A percentile compares a stretch with the other conserved stretches of the same genome.
Evolutionary conservation across 2,329 filamentous ascomycete species (phyloP).

Genomic region (Fusarium subtropicale): DNA sequence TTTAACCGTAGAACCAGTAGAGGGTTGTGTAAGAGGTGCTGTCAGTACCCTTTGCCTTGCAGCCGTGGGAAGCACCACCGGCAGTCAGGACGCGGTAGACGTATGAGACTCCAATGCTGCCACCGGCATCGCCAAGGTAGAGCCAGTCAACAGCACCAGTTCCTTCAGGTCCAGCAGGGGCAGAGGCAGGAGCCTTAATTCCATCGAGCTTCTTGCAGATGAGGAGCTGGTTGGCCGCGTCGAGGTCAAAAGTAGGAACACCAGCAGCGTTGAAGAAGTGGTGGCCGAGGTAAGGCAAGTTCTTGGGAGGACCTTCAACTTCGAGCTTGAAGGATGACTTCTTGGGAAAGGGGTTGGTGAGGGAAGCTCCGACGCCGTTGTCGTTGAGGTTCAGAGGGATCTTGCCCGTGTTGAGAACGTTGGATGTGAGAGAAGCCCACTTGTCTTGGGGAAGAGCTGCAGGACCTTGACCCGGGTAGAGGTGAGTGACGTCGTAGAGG

Average conservation of each 20-base stretch:
- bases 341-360: constrained; percentile 58
- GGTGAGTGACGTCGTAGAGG: constrained; percentile 66
- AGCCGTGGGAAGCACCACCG: constrained; percentile 61
- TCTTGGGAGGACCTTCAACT: constrained; percentile 50
- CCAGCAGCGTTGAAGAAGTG: constrained; percentile 72
- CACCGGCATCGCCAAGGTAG: constrained; percentile 57
- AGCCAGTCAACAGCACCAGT: constrained; percentile 69
- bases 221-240: constrained; percentile 52
- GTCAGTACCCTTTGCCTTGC: constrained; percentile 56
- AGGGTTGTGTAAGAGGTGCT: constrained; percentile 68
- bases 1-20: constrained; percentile 68
- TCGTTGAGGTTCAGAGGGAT: constrained; percentile 62
- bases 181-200: constrained; percentile 63
- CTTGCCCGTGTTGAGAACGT: constrained; percentile 55
- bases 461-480: constrained; percentile 61
- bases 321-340: constrained; percentile 55
- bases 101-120: constrained; percentile 52
- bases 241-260: constrained; percentile 71
- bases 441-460: constrained; percentile 53
- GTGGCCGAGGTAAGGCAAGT: constrained; percentile 65
- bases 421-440: constrained; percentile 57
- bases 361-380: constrained; percentile 55
- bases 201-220: constrained; percentile 61
- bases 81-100: constrained; percentile 69
- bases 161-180: constrained; percentile 59